phyloP scores from a whole-genome alignment of 2,329 filamentous ascomycete genomes.

The Fusarium guadeloupense region DNA sequence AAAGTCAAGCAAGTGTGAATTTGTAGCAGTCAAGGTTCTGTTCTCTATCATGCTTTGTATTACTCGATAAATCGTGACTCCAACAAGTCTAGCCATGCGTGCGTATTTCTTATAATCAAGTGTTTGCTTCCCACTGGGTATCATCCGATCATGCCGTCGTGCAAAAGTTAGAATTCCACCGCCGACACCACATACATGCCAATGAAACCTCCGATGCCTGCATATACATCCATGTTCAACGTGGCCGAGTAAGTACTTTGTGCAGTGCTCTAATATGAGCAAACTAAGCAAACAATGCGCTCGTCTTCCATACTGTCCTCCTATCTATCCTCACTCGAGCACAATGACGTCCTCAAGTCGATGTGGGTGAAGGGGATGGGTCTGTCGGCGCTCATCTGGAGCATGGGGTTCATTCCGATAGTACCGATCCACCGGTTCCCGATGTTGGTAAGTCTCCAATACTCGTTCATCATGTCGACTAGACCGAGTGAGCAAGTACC shows the following conservation, averaged over 20 bases:
- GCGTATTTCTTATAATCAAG: constrained; percentile 2
- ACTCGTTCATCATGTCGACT: constrained; percentile 27
- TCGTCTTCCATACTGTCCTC: not conserved
- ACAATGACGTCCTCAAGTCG: constrained; percentile 46
- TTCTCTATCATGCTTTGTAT: not conserved
- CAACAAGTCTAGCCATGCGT: not conserved
- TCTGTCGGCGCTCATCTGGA: constrained; percentile 23
- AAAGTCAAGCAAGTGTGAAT: constrained; percentile 27
- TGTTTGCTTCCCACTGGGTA: constrained; percentile 35
- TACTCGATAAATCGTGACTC: not conserved
- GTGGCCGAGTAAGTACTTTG: not conserved
- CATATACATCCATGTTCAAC: not conserved
- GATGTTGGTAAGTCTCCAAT: constrained; percentile 6
- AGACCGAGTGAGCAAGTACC: constrained; percentile 22
- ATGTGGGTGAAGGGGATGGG: constrained; percentile 33
- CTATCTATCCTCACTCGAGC: constrained; percentile 41
- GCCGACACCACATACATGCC: constrained; percentile 16
- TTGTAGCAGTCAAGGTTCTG: not conserved
- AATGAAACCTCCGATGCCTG: constrained; percentile 28
- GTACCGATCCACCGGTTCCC: constrained; percentile 29
- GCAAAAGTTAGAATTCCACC: constrained; percentile 13
- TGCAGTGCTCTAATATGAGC: constrained; percentile 1
- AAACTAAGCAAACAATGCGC: not conserved
- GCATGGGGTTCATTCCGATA: constrained; percentile 22
- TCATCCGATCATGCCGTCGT: constrained; percentile 34